Percentiles rank a stretch among this genome's conserved stretches.
Evolutionary conservation across 148 eudicot genomes (phyloP).

Genomic region (Fagopyrum esculentum): DNA sequence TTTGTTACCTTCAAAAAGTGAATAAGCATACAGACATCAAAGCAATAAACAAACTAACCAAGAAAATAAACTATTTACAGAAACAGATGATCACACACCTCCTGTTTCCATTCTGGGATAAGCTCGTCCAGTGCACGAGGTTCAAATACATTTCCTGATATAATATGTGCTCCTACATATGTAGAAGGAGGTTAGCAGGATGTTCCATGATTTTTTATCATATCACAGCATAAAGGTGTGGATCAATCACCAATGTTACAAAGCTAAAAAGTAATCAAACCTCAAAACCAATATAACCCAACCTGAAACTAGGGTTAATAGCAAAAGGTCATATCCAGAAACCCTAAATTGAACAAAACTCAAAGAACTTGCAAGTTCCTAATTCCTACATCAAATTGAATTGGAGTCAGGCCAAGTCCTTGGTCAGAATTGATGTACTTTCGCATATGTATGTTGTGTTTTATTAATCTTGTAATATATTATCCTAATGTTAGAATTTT

Average conservation of each 20-base stretch:
- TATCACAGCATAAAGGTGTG: neutral
- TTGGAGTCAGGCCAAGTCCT: neutral
- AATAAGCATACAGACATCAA: neutral
- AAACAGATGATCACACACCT: slow-evolving; percentile 45
- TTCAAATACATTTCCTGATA: slow-evolving; percentile 96
- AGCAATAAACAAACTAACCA: neutral
- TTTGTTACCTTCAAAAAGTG: neutral
- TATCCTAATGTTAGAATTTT: neutral
- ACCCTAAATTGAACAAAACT: neutral
- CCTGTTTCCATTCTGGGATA: slow-evolving; percentile 78
- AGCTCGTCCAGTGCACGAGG: slow-evolving; percentile 96
- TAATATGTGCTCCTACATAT: slow-evolving; percentile 73
- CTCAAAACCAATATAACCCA: neutral
- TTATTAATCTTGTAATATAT: too few relatives aligned
- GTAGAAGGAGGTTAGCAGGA: slow-evolving; percentile 4
- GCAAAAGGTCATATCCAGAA: neutral
- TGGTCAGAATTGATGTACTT: neutral
- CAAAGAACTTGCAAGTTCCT: neutral
- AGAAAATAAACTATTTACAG: neutral
- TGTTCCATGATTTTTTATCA: neutral
- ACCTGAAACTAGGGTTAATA: neutral
- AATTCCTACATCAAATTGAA: neutral
- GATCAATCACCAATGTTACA: neutral
- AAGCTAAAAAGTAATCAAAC: neutral
- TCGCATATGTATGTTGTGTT: too few relatives aligned